These are phyloP conservation scores for Talaromyces sp. DNA, from an alignment of 2,329 filamentous ascomycete genomes.

Conservation along the genomic window DNA sequence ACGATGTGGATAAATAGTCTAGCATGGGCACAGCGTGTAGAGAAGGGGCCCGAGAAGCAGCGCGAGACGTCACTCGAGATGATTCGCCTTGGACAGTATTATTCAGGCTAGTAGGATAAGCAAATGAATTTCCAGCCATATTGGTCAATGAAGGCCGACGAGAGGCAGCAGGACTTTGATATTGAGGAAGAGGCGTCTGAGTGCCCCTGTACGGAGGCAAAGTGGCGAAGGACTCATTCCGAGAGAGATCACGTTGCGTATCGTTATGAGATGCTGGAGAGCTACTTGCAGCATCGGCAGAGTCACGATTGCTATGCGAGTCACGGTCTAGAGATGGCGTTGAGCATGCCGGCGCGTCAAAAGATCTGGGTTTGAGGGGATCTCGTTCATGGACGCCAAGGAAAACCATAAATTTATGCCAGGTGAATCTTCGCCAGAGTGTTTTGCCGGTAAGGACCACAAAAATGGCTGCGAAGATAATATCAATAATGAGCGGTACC, in stretches of 20 bases:
- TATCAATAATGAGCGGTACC: slow-evolving; percentile 17
- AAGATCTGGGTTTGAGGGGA: slow-evolving; percentile 3
- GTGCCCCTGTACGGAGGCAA: slow-evolving; percentile 15
- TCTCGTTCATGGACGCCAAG: slow-evolving; percentile 13
- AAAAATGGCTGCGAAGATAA: slow-evolving; percentile 13
- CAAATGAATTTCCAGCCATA: background rate
- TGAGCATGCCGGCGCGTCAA: background rate
- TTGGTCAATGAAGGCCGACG: slow-evolving; percentile 18
- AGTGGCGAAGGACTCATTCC: slow-evolving; percentile 13
- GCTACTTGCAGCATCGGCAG: background rate
- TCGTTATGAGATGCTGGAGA: background rate
- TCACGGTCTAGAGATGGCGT: background rate
- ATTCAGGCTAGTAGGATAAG: background rate
- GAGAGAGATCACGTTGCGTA: background rate
- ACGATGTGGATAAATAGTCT: background rate
- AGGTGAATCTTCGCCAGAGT: slow-evolving; percentile 18
- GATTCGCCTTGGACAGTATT: slow-evolving; percentile 10
- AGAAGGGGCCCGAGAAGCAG: slow-evolving; percentile 13
- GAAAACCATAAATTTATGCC: slow-evolving; percentile 15
- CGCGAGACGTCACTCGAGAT: slow-evolving; percentile 7
- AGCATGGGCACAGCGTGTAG: background rate
- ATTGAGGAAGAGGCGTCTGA: slow-evolving; percentile 19
- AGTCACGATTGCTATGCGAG: background rate
- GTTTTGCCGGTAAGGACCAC: slow-evolving; percentile 16
- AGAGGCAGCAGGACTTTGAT: slow-evolving; percentile 16